phyloP scores from a whole-genome alignment of 192 early-diverging fungal species.

The Kappamyces sp. region DNA sequence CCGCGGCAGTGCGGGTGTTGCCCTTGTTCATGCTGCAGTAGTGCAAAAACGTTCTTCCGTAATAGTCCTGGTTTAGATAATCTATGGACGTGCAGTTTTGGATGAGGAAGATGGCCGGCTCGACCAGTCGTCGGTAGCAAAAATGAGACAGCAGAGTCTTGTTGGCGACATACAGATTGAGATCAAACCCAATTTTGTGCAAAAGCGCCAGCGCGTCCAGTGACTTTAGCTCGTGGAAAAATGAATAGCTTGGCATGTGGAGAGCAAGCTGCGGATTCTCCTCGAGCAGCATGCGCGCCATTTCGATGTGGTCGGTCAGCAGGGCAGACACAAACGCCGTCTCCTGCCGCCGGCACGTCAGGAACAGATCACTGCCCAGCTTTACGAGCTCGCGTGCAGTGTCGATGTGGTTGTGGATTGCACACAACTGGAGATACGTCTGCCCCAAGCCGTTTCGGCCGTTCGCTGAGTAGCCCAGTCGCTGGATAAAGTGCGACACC shows the following conservation, averaged over 20 bases:
- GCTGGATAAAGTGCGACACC: not conserved
- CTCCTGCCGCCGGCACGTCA: no score
- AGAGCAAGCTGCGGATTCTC: not conserved
- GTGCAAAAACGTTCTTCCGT: slow-evolving; percentile 1
- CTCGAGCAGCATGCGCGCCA: not conserved
- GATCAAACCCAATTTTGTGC: not conserved
- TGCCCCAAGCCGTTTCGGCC: not conserved
- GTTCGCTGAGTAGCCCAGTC: not conserved
- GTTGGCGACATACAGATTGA: not conserved
- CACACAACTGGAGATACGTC: slow-evolving; percentile 1
- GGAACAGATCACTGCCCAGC: not conserved
- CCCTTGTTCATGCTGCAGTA: slow-evolving; percentile 1
- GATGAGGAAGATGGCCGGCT: not conserved
- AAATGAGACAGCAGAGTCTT: slow-evolving; percentile 4
- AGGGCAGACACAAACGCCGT: no score
- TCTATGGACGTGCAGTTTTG: not conserved
- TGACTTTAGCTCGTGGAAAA: not conserved
- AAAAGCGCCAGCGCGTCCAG: not conserved
- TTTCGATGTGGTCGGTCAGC: not conserved
- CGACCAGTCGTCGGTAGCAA: slow-evolving; percentile 5
- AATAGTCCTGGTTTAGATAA: not conserved
- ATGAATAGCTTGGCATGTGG: not conserved
- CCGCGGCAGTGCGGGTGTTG: not conserved
- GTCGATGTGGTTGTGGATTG: not conserved
- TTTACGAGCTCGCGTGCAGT: not conserved